Evolutionary conservation across 2,329 filamentous ascomycete species (phyloP), one percentile per base, ranked within the genome.

Genomic region (Botrytis byssoidea): DNA sequence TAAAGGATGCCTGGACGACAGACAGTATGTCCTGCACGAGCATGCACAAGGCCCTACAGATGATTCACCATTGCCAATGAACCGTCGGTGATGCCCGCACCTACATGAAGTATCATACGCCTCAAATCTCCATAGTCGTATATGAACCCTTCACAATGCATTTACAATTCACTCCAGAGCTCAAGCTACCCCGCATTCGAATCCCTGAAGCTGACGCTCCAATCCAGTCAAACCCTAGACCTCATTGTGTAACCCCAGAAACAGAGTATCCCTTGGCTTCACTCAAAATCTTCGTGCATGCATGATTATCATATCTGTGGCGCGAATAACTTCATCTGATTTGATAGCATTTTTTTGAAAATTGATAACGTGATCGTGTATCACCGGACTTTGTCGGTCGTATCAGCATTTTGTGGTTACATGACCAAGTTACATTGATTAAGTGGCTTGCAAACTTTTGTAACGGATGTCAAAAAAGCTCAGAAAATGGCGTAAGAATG

Each of bases 121-220:
- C 66, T 69, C 66, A 16, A 32, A 42, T 57, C 22, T 12, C 29
- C 10, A 69, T n/a, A 32, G 57, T 57, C 66, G 35, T 69, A 69
- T 68, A 55, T 68, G 65, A 68, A 55, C 46, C 37, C 51, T 51
- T 68, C 46, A 55, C 25, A 68, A 37, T 25, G 25, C 64, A 67
- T 16, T 32, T 35, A 22, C 51, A 44, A n/a, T n/a, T 20, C 29
- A 29, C 35, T 44, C 18, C 29, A 48, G 32, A 72, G 51, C 51
- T 29, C 51, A 29, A 18, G 51, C 64, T 69, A 73, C 71, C 71
- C 71, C 71, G 64, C 71, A 73, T 69, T 46, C 18, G n/a, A 69
- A 69, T 59, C 44, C 55, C 37, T 66, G 32, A 18, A 46, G 51
- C 64, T 73, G 71, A 51, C 66, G 6, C 14, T 57, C 51, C 14